Evolutionary conservation across 2,329 filamentous ascomycete genomes (phyloP).

Genomic region (Gliomastix tumulicola): DNA sequence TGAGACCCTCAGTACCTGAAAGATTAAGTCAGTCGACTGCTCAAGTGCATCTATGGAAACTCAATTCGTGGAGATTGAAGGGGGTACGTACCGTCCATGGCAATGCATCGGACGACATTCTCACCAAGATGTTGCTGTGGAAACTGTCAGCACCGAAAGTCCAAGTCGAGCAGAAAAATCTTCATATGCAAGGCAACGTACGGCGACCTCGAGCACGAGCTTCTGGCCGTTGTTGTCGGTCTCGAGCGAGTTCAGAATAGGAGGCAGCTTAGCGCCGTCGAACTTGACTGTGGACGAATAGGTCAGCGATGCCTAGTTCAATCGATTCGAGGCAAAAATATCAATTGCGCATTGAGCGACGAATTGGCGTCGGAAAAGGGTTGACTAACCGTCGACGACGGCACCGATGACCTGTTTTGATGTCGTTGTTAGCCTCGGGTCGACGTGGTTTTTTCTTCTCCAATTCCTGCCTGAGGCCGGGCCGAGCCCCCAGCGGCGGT

Average conservation of each 20-base stretch:
- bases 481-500: constrained; percentile 1
- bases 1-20: constrained; percentile 96
- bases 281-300: constrained; percentile 80
- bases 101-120: constrained; percentile 99
- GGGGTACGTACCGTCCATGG: constrained; percentile 96
- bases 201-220: constrained; percentile 92
- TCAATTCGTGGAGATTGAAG: too few relatives aligned
- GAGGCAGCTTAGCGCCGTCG: constrained; percentile 83
- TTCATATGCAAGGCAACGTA: constrained; percentile 54
- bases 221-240: constrained; percentile 89
- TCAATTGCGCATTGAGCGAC: constrained; percentile 4
- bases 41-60: not conserved
- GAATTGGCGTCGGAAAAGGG: not conserved
- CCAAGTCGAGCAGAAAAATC: not conserved
- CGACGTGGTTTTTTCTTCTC: too few relatives aligned
- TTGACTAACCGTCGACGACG: constrained; percentile 86
- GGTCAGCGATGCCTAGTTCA: constrained; percentile 14
- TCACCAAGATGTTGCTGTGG: constrained; percentile 96
- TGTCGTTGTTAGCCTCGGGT: constrained; percentile 4
- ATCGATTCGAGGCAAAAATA: too few relatives aligned
- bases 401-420: constrained; percentile 93
- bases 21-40: constrained; percentile 9
- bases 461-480: constrained; percentile 4
- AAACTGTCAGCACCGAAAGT: constrained; percentile 25
- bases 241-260: constrained; percentile 95